Percentiles rank a stretch among this genome's conserved stretches.
These are phyloP conservation scores for Ophiocordyceps unilateralis DNA, from an alignment of 2,329 filamentous ascomycete genomes.

Conservation along the genomic window DNA sequence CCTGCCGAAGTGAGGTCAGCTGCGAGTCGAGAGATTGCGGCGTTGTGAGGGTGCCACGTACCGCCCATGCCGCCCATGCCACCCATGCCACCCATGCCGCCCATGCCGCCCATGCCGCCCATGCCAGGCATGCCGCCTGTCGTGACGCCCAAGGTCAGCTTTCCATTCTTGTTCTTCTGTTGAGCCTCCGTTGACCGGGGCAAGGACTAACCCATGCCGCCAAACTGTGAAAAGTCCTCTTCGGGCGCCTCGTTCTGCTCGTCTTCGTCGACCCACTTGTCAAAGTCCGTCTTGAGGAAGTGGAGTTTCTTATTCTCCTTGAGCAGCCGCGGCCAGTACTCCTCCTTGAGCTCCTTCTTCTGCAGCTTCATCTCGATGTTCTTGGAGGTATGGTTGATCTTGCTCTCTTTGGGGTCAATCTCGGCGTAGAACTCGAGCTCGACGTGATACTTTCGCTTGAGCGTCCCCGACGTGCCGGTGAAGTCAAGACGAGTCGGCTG, in stretches of 20 bases:
- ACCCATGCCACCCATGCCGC: conserved; percentile 47
- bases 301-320: conserved; percentile 83
- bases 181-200: background rate
- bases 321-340: conserved; percentile 90
- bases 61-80: conserved; percentile 48
- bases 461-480: conserved; percentile 63
- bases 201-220: conserved; percentile 31
- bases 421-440: conserved; percentile 78
- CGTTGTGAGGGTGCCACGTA: conserved; percentile 23
- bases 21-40: background rate
- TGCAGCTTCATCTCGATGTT: conserved; percentile 80
- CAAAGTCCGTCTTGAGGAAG: conserved; percentile 97
- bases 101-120: conserved; percentile 38
- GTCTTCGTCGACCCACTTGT: conserved; percentile 98
- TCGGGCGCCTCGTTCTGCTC: conserved; percentile 85
- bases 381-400: conserved; percentile 74
- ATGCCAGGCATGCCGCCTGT: conserved; percentile 38
- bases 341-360: conserved; percentile 91
- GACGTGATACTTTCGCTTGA: conserved; percentile 76
- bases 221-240: conserved; percentile 57
- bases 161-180: background rate
- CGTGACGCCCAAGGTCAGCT: background rate
- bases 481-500: conserved; percentile 64
- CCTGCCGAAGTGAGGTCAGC: conserved; percentile 16
- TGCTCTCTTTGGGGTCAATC: conserved; percentile 72